Evolutionary conservation across 345 rosid species (phyloP), one percentile per base, ranked within the genome.

Genomic region (Melastoma malabathricum): DNA sequence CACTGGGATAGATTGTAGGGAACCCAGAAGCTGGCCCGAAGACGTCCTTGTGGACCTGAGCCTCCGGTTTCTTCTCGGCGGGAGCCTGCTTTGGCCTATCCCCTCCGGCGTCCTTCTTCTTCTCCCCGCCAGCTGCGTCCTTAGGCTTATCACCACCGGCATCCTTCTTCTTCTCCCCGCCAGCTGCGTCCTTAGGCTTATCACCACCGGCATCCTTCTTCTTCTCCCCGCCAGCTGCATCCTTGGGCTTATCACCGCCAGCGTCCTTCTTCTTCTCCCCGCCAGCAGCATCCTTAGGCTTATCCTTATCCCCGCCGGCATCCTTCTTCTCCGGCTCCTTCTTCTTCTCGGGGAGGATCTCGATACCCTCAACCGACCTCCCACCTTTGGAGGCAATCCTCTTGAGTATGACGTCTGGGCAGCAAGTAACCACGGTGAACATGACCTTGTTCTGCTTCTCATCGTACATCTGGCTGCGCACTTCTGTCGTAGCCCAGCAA

Each of bases 301-400:
- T 47, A 12, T 47, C 61, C 16, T 31, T 31, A 15, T 34, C 43
- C 5, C 17, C 52, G 9, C 49, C 49, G 12, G 29, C 64, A 0
- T 60, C 39, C 25, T 51, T 51, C 46, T 51, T 45, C 4, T 59
- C 54, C 9, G 23, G 12, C 20, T 60, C 51, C 45, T 50, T 53
- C 49, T 54, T 55, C 15, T 62, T 52, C 3, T 45, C 50, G 10
- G 43, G 16, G 3, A 51, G 3, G 4, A 70, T 66, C 49, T 43
- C 64, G 10, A 74, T 59, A 12, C 60, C 38, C 63, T 70, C 54
- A 3, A 74, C 48, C 2, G 56, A 20, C 1, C 54, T 46, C 5
- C 75, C 72, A 0, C 73, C 79, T 53, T 64, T 67, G 52, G 63
- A 34, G 9, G 9, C 1, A 17, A 74, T 70, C 60, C 64, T 64